Conservation (phyloP, 116 monocot species). For the Iris pallida region DNA sequence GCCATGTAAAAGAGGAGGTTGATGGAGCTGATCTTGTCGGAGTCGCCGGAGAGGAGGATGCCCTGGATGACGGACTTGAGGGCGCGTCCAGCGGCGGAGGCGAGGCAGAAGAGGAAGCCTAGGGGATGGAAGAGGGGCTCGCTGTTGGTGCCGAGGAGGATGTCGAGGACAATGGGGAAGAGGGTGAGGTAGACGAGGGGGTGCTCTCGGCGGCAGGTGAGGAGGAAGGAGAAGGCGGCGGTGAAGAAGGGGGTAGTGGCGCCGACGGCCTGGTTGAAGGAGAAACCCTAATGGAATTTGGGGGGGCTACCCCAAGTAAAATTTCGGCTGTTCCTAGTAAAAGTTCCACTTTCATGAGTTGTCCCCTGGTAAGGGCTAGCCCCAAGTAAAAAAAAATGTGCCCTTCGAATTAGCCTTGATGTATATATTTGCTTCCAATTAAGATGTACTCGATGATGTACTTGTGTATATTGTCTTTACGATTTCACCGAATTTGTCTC, state of each 20-base stretch:
- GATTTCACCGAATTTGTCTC: too few species aligned
- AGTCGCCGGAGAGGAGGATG: constrained; percentile 64
- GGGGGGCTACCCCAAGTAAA: too few species aligned
- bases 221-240: constrained; percentile 61
- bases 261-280: constrained; percentile 96
- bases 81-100: constrained; percentile 77
- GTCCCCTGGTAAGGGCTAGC: too few species aligned
- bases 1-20: constrained; percentile 91
- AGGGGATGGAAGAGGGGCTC: constrained; percentile 86
- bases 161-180: constrained; percentile 76
- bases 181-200: constrained; percentile 57
- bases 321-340: too few species aligned
- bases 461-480: too few species aligned
- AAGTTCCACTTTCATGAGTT: too few species aligned
- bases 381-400: too few species aligned
- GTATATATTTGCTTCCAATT: too few species aligned
- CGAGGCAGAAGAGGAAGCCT: constrained; percentile 85
- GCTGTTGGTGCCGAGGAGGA: constrained; percentile 66
- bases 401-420: too few species aligned
- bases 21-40: constrained; percentile 82
- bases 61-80: constrained; percentile 90
- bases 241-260: constrained; percentile 96
- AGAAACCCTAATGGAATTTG: too few species aligned
- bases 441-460: too few species aligned
- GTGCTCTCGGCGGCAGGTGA: constrained; percentile 63